These are phyloP conservation scores for Salvia rosmarinus DNA, from an alignment of 257 asterid species.

Conservation along the genomic window DNA sequence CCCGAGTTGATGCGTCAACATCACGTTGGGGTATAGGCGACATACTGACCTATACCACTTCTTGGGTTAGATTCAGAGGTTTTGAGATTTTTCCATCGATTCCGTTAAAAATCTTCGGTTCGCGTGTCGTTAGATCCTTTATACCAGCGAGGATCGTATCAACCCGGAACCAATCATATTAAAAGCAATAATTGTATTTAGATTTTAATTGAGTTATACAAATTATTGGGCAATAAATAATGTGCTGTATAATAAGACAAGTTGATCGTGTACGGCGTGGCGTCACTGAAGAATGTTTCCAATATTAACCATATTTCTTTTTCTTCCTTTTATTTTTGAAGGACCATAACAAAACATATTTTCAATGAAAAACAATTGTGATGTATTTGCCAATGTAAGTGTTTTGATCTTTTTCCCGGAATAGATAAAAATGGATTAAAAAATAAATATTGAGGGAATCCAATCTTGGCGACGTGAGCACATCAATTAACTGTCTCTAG, in stretches of 20 bases:
- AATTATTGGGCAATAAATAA: background rate
- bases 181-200: background rate
- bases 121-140: too few species aligned
- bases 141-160: too few species aligned
- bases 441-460: constrained; percentile 27
- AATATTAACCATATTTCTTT: background rate
- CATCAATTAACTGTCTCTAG: constrained; percentile 19
- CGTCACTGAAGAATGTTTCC: background rate
- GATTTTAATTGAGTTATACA: background rate
- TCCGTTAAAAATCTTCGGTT: too few species aligned
- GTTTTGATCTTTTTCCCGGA: background rate
- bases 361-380: background rate
- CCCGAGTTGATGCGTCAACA: too few species aligned
- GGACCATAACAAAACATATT: too few species aligned
- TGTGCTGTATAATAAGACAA: background rate
- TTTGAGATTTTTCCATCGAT: too few species aligned
- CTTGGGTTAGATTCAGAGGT: too few species aligned
- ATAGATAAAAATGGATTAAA: background rate
- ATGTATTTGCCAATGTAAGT: background rate
- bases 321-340: background rate
- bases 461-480: constrained; percentile 31
- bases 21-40: too few species aligned
- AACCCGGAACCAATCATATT: too few species aligned
- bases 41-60: too few species aligned
- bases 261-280: background rate